These are phyloP conservation scores for Pichia rugopelliculosa DNA, from an alignment of 805 yeast genomes.

Conservation along the genomic window DNA sequence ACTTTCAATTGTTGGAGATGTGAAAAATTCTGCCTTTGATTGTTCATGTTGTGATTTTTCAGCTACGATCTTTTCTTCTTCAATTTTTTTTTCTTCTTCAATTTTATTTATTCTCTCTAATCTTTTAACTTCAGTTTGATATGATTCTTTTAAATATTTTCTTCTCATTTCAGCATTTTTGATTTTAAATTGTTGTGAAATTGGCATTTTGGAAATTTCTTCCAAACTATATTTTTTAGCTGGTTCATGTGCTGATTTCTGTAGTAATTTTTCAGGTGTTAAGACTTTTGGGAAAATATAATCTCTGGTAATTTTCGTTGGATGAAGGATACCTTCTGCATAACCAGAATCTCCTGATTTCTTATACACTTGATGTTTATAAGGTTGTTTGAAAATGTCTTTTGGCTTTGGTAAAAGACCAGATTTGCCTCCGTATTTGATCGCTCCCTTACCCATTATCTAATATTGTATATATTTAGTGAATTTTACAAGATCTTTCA, in stretches of 20 bases:
- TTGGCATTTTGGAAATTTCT: constrained; percentile 31
- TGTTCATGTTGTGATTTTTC: constrained; percentile 28
- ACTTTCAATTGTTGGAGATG: constrained; percentile 73
- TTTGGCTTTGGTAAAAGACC: constrained; percentile 80
- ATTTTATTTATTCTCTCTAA: constrained; percentile 27
- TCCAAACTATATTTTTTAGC: constrained; percentile 23
- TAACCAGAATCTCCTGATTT: constrained; percentile 53
- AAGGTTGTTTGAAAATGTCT: constrained; percentile 64
- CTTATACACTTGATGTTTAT: constrained; percentile 43
- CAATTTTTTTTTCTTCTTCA: constrained; percentile 18
- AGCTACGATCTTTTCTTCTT: constrained; percentile 26
- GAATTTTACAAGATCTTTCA: no score
- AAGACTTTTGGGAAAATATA: constrained; percentile 46
- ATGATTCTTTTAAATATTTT: constrained; percentile 58
- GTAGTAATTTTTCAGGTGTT: constrained; percentile 54
- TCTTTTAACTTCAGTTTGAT: constrained; percentile 31
- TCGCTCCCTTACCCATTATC: constrained; percentile 42
- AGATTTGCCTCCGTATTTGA: constrained; percentile 56
- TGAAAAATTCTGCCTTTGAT: constrained; percentile 50
- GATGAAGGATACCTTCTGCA: constrained; percentile 66
- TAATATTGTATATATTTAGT: neutral
- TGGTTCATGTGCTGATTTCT: constrained; percentile 44
- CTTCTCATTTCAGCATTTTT: constrained; percentile 64
- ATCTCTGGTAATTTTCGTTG: constrained; percentile 51
- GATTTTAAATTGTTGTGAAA: constrained; percentile 37